Evolutionary conservation across 352 stramenopile genomes (phyloP), one percentile per base, ranked within the genome.

Genomic region (Globisporangium echinulatum): DNA sequence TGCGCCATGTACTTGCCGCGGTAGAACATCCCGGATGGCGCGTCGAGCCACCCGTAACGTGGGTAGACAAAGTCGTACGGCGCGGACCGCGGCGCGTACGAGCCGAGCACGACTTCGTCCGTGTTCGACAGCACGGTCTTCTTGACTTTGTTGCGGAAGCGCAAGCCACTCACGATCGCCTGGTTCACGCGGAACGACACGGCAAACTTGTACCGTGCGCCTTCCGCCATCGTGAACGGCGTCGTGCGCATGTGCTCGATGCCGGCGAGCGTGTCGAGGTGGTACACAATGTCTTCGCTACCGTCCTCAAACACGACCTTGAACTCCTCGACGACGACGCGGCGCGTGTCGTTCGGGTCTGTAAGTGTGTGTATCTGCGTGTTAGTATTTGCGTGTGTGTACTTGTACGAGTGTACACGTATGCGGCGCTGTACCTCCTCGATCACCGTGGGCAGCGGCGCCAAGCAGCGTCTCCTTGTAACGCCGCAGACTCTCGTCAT

Each of bases 381-480:
- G 19, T 14, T 4, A 4, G 14, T 36, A 17, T 11, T 15, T 33
- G 25, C 13, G 51, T 33, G 8, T 11, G 33, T 15, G 37, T 25
- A 10, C 4, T 14, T 40, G 15, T 38, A 36, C 3, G 13, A 52
- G 17, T 38, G 13, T 7, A 7, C 15, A 54, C 19, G 8, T 1
- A 19, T 4, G 33, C 58, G 15, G 0, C 2, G 9, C 56, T 65
- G 6, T 52, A 91, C 88, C 86, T 62, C 87, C 87, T 39, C 79
- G 68, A 64, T 96, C 87, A 43, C 87, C 87, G 52, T 87, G 72
- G 19, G 82, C 83, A 42, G 86, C 87, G 7, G 82, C 70, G 0
- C 87, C 86, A 1, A 96, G 68, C 13, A 96, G 69, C 33, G 82
- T 76, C 68, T 91, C 85, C 53, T 96, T 96, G 72, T 96, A 96